Evolutionary conservation across 1,284 basidiomycete genomes (phyloP).

Genomic region (Ustilago shanxiensis): DNA sequence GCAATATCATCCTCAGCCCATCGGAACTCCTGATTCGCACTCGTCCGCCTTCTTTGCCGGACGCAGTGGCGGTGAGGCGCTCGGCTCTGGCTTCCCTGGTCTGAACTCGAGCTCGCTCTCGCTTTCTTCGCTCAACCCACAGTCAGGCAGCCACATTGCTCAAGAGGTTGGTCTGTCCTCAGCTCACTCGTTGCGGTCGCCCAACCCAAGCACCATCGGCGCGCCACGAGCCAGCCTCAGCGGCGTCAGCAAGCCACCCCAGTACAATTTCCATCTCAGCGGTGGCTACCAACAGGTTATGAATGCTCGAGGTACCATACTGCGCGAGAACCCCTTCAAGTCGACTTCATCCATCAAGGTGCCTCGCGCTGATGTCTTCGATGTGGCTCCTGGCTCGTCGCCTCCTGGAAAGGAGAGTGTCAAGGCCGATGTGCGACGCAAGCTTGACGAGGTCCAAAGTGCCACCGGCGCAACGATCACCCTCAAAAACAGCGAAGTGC

Average conservation of each 20-base stretch:
- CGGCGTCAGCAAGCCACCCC: slow-evolving; percentile 39
- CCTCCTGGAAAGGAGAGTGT: slow-evolving; percentile 74
- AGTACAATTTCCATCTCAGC: slow-evolving; percentile 84
- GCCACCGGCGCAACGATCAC: slow-evolving; percentile 89
- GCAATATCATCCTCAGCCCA: slow-evolving; percentile 51
- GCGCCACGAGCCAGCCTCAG: slow-evolving; percentile 34
- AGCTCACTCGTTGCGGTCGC: slow-evolving; percentile 28
- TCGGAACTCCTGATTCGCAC: slow-evolving; percentile 49
- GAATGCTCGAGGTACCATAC: slow-evolving; percentile 85
- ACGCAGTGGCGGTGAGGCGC: slow-evolving; percentile 31
- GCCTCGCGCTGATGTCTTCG: slow-evolving; percentile 87
- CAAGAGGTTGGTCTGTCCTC: slow-evolving; percentile 45
- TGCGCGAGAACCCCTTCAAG: slow-evolving; percentile 89
- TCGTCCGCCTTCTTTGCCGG: slow-evolving; percentile 45
- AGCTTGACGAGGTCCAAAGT: slow-evolving; percentile 90
- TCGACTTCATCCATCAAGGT: slow-evolving; percentile 88
- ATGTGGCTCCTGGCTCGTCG: slow-evolving; percentile 32
- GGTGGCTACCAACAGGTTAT: slow-evolving; percentile 93
- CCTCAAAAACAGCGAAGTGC: slow-evolving; percentile 73
- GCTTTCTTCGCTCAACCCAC: slow-evolving; percentile 52
- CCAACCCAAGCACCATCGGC: slow-evolving; percentile 17
- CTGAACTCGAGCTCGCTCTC: slow-evolving; percentile 51
- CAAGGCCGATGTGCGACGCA: slow-evolving; percentile 86
- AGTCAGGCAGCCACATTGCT: slow-evolving; percentile 41
- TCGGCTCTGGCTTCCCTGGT: slow-evolving; percentile 44